Conservation (phyloP, 164 flowering plant genomes). For the Taxillus chinensis region DNA sequence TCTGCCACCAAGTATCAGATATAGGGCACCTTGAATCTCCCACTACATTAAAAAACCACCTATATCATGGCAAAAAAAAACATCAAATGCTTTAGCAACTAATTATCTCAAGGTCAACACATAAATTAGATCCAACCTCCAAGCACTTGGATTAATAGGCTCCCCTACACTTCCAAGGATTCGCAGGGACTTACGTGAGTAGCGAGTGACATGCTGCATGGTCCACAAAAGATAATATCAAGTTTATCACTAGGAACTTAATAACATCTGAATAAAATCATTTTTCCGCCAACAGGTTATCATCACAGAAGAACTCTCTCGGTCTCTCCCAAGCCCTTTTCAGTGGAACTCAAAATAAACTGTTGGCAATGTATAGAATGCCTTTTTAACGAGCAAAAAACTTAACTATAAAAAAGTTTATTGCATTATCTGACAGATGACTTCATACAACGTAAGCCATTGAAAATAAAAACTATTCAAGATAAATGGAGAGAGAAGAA, state of each 20-base stretch:
- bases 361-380: too few species aligned
- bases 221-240: neutral
- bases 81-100: neutral
- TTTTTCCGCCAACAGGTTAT: neutral
- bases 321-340: too few species aligned
- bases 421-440: too few species aligned
- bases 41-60: slow-evolving; percentile 94
- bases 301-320: neutral
- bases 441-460: too few species aligned
- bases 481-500: too few species aligned
- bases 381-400: too few species aligned
- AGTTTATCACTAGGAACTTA: neutral
- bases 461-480: too few species aligned
- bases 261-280: neutral
- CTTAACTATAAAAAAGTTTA: too few species aligned
- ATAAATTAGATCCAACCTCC: slow-evolving; percentile 49
- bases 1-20: slow-evolving; percentile 99
- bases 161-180: slow-evolving; percentile 98
- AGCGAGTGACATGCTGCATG: slow-evolving; percentile 70
- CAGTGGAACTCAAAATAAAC: too few species aligned
- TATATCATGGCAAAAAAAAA: slow-evolving; percentile 14
- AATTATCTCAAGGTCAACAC: neutral
- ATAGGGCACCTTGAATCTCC: slow-evolving; percentile 94
- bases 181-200: slow-evolving; percentile 84
- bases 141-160: slow-evolving; percentile 98